Percentiles rank a stretch among this genome's conserved stretches.
phyloP scores from a whole-genome alignment of 345 rosid genomes.

The Hibiscus mutabilis region DNA sequence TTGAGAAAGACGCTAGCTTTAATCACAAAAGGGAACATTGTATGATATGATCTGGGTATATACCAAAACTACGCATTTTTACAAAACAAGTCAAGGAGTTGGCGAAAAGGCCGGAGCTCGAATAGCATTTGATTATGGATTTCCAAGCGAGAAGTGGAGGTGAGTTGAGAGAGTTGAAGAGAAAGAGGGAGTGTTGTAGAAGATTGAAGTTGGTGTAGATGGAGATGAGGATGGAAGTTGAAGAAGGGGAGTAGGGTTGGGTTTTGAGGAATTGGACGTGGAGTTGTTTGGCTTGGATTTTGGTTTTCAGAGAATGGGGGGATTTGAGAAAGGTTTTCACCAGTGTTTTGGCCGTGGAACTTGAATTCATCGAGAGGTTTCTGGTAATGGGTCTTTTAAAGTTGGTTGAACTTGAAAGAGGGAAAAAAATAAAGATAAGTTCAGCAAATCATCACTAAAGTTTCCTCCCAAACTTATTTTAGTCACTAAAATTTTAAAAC shows the following conservation, averaged over 20 bases:
- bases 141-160: slow-evolving; percentile 70
- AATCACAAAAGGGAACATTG: slow-evolving; percentile 64
- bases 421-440: background rate
- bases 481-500: too few species aligned
- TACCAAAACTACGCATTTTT: slow-evolving; percentile 51
- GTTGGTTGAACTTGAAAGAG: background rate
- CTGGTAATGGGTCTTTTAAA: background rate
- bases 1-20: slow-evolving; percentile 50
- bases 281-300: slow-evolving; percentile 51
- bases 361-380: background rate
- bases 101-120: slow-evolving; percentile 35
- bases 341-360: slow-evolving; percentile 17
- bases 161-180: slow-evolving; percentile 43
- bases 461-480: too few species aligned
- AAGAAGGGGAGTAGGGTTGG: slow-evolving; percentile 26
- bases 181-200: slow-evolving; percentile 36
- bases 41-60: slow-evolving; percentile 52
- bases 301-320: slow-evolving; percentile 31
- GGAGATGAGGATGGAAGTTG: slow-evolving; percentile 44
- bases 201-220: slow-evolving; percentile 55
- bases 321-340: slow-evolving; percentile 33
- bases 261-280: slow-evolving; percentile 65
- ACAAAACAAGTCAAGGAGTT: slow-evolving; percentile 43
- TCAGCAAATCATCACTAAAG: slow-evolving; percentile 29
- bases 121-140: slow-evolving; percentile 58